A percentile compares a stretch with the other conserved stretches of the same genome.
phyloP scores from a whole-genome alignment of 164 flowering plant species.

The Litsea cubeba region DNA sequence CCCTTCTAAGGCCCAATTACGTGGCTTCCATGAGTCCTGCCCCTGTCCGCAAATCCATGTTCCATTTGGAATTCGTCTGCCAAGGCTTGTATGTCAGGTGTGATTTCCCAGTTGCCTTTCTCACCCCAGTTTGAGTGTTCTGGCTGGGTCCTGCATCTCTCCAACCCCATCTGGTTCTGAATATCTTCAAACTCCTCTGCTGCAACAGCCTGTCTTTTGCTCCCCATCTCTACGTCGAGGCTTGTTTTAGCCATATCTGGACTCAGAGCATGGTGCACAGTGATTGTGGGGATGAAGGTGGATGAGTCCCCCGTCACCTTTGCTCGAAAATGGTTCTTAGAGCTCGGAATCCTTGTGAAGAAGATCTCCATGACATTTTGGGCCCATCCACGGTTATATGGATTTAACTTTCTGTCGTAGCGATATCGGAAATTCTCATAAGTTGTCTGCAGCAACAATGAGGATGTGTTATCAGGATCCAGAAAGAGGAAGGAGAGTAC shows the following conservation, averaged over 20 bases:
- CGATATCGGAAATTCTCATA: constrained; percentile 75
- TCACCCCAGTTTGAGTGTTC: constrained; percentile 31
- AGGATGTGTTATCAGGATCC: neutral
- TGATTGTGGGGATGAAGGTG: constrained; percentile 15
- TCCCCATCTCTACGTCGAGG: constrained; percentile 50
- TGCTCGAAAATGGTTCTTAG: constrained; percentile 54
- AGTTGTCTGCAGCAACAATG: constrained; percentile 57
- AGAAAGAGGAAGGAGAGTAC: neutral
- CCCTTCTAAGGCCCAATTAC: constrained; percentile 4
- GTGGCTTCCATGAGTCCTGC: constrained; percentile 21
- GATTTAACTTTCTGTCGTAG: constrained; percentile 61
- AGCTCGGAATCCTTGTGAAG: constrained; percentile 48
- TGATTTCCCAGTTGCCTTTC: constrained; percentile 45
- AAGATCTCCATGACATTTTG: constrained; percentile 48
- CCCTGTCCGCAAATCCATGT: constrained; percentile 18
- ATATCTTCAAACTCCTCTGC: constrained; percentile 57
- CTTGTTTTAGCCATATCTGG: constrained; percentile 46
- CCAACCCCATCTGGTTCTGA: constrained; percentile 39
- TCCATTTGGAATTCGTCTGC: constrained; percentile 27
- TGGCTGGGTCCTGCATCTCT: constrained; percentile 36
- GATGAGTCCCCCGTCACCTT: constrained; percentile 27
- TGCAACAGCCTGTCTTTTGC: constrained; percentile 46
- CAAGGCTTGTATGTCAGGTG: constrained; percentile 36
- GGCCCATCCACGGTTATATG: constrained; percentile 45
- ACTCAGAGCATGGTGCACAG: constrained; percentile 26